These are phyloP conservation scores for Centrapalus pauciflorus DNA, from an alignment of 129 eudicot species.

Conservation along the genomic window DNA sequence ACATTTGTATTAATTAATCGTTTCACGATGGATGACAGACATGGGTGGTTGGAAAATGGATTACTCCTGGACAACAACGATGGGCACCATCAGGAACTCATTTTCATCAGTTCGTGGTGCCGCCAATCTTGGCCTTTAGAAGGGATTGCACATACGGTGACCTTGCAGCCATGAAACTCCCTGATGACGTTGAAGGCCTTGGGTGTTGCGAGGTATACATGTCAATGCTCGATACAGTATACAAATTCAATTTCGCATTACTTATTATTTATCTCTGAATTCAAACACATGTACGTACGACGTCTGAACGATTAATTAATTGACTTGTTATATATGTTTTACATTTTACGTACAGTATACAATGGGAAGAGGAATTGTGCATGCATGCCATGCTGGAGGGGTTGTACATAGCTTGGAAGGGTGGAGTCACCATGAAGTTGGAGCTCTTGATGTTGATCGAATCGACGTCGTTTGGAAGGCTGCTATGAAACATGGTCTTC, in stretches of 20 bases:
- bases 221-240: background rate
- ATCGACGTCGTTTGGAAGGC: slow-evolving; percentile 91
- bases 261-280: background rate
- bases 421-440: slow-evolving; percentile 96
- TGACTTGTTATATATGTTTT: no score
- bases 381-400: slow-evolving; percentile 98
- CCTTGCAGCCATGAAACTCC: slow-evolving; percentile 93
- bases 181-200: slow-evolving; percentile 77
- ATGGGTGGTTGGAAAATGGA: slow-evolving; percentile 99
- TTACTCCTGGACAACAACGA: slow-evolving; percentile 76
- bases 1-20: background rate
- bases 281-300: background rate
- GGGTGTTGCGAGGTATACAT: slow-evolving; percentile 73
- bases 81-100: slow-evolving; percentile 93
- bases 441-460: slow-evolving; percentile 88
- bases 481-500: slow-evolving; percentile 80
- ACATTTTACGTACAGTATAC: slow-evolving; percentile 76
- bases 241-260: background rate
- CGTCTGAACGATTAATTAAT: no score
- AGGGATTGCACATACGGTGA: slow-evolving; percentile 91
- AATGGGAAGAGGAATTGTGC: slow-evolving; percentile 94
- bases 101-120: slow-evolving; percentile 96
- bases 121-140: slow-evolving; percentile 63
- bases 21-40: slow-evolving; percentile 33
- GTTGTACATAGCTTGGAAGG: slow-evolving; percentile 89